Conservation (phyloP, 2,329 filamentous ascomycete genomes). For the Cercospora sojina region DNA sequence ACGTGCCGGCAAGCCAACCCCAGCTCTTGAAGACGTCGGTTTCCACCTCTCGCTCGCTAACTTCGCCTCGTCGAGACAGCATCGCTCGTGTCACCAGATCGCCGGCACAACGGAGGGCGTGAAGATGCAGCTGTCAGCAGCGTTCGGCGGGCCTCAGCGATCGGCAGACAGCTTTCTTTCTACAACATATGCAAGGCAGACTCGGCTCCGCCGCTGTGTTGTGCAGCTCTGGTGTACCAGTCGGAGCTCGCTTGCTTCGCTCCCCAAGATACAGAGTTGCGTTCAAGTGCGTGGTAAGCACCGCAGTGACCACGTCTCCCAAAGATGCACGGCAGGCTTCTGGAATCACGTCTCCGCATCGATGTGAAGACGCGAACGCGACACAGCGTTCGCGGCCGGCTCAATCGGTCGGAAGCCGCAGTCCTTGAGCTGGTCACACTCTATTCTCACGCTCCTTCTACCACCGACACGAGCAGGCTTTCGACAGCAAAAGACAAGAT, state of each 20-base stretch:
- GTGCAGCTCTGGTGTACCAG: slow-evolving; percentile 5
- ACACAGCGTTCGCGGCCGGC: not conserved
- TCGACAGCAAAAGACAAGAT: not conserved
- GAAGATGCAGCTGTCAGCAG: not conserved
- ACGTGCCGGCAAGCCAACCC: not conserved
- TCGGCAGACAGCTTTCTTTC: not conserved
- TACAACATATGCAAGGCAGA: not conserved
- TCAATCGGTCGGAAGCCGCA: not conserved
- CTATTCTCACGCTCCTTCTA: not conserved
- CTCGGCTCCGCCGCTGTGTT: slow-evolving; percentile 1
- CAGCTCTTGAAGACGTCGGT: not conserved
- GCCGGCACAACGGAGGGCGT: not conserved
- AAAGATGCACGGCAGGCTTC: not conserved
- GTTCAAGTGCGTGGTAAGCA: not conserved
- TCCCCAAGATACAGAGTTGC: slow-evolving; percentile 3
- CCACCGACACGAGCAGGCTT: not conserved
- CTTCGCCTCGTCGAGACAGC: not conserved
- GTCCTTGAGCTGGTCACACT: not conserved
- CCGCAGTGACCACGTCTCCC: not conserved
- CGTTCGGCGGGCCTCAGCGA: not conserved
- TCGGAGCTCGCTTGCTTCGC: not conserved
- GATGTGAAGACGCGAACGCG: not conserved
- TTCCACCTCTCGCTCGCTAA: not conserved
- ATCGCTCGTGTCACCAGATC: not conserved
- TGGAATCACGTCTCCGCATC: not conserved